phyloP scores from a whole-genome alignment of 2,329 filamentous ascomycete genomes.

The Huntiella decipiens region DNA sequence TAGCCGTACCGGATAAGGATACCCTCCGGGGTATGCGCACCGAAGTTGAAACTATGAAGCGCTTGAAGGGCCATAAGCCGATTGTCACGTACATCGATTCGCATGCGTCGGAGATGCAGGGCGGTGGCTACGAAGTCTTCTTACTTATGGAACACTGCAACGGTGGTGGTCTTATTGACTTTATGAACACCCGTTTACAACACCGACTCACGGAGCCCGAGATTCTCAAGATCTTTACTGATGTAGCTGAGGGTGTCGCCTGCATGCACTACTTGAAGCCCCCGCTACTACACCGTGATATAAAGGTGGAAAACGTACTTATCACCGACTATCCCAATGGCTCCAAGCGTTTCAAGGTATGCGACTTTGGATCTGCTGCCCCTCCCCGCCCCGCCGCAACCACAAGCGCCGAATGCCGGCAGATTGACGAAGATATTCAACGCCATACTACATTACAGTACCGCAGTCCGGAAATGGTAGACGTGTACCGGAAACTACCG shows the following conservation, averaged over 20 bases:
- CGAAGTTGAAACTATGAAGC: slow-evolving; percentile 99
- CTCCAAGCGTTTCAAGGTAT: slow-evolving; percentile 76
- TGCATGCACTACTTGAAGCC: slow-evolving; percentile 99
- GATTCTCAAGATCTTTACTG: slow-evolving; percentile 90
- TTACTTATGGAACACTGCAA: slow-evolving; percentile 95
- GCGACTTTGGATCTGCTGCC: slow-evolving; percentile 90
- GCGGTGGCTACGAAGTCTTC: slow-evolving; percentile 93
- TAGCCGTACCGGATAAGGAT: slow-evolving; percentile 92
- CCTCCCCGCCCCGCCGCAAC: slow-evolving; percentile 67
- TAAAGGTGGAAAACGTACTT: slow-evolving; percentile 96
- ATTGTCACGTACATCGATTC: slow-evolving; percentile 98
- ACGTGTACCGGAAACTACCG: slow-evolving; percentile 87
- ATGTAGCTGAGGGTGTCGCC: slow-evolving; percentile 87
- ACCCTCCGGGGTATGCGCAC: slow-evolving; percentile 88
- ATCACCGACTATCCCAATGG: slow-evolving; percentile 47
- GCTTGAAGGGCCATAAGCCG: slow-evolving; percentile 83
- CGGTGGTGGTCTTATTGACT: slow-evolving; percentile 90
- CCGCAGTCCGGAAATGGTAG: slow-evolving; percentile 94
- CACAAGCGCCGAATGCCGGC: slow-evolving; percentile 68
- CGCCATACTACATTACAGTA: slow-evolving; percentile 96
- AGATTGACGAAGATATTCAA: slow-evolving; percentile 94
- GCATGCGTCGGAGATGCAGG: slow-evolving; percentile 82
- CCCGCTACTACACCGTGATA: slow-evolving; percentile 73
- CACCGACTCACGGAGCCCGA: slow-evolving; percentile 94
- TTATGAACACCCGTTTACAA: slow-evolving; percentile 96